Evolutionary conservation across 2,329 filamentous ascomycete species (phyloP), one percentile per base, ranked within the genome.

Genomic region (Paraphoma sp.): DNA sequence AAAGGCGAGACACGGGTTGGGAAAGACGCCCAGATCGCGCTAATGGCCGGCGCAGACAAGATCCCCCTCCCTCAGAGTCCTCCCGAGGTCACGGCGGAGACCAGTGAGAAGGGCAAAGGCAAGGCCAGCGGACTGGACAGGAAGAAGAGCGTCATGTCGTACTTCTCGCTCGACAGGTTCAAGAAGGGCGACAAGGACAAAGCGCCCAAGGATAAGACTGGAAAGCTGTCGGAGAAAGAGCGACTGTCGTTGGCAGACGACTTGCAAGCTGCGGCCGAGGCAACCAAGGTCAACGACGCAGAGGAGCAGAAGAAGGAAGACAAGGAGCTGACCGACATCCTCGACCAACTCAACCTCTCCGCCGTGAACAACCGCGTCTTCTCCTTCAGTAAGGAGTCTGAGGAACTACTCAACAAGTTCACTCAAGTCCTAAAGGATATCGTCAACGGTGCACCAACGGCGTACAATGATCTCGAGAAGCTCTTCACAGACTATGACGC

Each of bases 341-440:
- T 99, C 29, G 90, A 96, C 70, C 86, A 91, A 44, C 84, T 99
- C 59, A 93, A 96, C 71, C 86, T 96, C 31, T 86, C 90, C 5
- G 90, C 91, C 6, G 86, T 89, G 63, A 93, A 96, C 81, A 95
- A 96, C 79, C 89, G 88, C 55, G 91, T 91, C 57, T 91, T 97
- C 76, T 89, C 89, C 11, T 85, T 97, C 54, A 91, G 91, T n/a
- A 85, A 87, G 56, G 93, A 96, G 67, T 94, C 92, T 0, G 88
- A 92, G 59, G 89, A 92, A 61, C 84, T 97, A 30, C 86, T 97
- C 49, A 86, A 87, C 51, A 87, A 89, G 60, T 99, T 99, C 82
- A 96, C 92, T 1, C 83, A 93, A 53, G 89, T 97, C 33, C 90
- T 99, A 71, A 95, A 94, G 73, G 95, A 99, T 74, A 85, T 97